These are phyloP conservation scores for Cucumis cinereus DNA, from an alignment of 306 rosid genomes.

Conservation along the genomic window DNA sequence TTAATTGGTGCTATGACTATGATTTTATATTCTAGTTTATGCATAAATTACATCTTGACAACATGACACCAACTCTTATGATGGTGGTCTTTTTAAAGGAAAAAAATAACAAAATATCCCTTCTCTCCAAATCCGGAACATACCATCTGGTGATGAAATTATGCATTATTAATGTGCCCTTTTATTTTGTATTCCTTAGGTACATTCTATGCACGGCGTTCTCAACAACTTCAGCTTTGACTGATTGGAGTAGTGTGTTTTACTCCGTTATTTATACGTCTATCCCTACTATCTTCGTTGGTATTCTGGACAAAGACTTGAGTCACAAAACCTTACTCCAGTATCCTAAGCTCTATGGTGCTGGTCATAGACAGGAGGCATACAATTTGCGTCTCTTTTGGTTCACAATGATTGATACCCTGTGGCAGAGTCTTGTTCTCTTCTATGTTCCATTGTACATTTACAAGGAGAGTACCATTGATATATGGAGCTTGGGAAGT, in stretches of 20 bases:
- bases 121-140: neutral
- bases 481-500: constrained; percentile 93
- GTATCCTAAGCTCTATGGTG: constrained; percentile 72
- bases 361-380: constrained; percentile 85
- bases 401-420: constrained; percentile 85
- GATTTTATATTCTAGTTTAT: neutral
- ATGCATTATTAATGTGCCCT: neutral
- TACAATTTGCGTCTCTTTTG: constrained; percentile 79
- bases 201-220: constrained; percentile 77
- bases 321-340: constrained; percentile 60
- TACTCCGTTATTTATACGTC: constrained; percentile 92
- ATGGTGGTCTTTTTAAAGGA: neutral
- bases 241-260: constrained; percentile 98
- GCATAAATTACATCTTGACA: neutral
- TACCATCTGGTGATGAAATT: neutral
- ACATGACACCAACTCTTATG: neutral
- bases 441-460: constrained; percentile 66
- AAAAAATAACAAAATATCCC: neutral
- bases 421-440: constrained; percentile 97
- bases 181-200: constrained; percentile 29
- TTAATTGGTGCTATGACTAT: neutral
- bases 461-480: constrained; percentile 73
- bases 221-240: constrained; percentile 86
- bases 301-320: constrained; percentile 82
- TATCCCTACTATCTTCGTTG: constrained; percentile 85